These are phyloP conservation scores for Musa beccarii DNA, from an alignment of 176 grass and related monocot genomes.

Conservation along the genomic window DNA sequence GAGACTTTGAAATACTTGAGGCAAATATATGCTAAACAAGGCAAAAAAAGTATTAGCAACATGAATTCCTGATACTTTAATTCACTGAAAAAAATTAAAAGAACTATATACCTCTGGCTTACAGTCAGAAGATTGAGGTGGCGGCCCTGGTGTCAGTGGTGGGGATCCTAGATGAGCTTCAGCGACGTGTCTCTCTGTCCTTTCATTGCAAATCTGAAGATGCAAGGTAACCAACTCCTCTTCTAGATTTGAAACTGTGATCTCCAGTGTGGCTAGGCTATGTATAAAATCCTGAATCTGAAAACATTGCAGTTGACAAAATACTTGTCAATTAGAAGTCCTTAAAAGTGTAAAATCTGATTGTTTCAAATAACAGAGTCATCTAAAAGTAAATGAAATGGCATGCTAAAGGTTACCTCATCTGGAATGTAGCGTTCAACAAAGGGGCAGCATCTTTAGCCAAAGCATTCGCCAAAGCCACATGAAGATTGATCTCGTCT, in stretches of 20 bases:
- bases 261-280: constrained; percentile 63
- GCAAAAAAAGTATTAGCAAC: constrained; percentile 24
- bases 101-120: constrained; percentile 43
- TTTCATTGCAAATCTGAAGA: constrained; percentile 70
- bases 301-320: constrained; percentile 6
- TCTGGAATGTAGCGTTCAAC: constrained; percentile 52
- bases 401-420: constrained; percentile 30
- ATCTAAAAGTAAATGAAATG: background rate
- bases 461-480: constrained; percentile 57
- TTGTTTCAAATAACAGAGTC: constrained; percentile 1
- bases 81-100: too few species aligned
- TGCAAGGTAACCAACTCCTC: constrained; percentile 76
- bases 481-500: constrained; percentile 73
- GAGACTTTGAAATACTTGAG: constrained; percentile 63
- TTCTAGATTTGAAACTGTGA: constrained; percentile 62
- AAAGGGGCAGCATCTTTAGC: constrained; percentile 28
- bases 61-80: constrained; percentile 18
- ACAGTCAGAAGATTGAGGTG: constrained; percentile 44
- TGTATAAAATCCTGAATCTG: constrained; percentile 63
- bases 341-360: background rate
- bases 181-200: constrained; percentile 66
- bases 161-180: constrained; percentile 50
- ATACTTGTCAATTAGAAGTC: constrained; percentile 6
- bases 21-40: constrained; percentile 67
- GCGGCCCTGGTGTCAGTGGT: constrained; percentile 28